Evolutionary conservation across 2,329 filamentous ascomycete species (phyloP).

Genomic region (Stachybotrys echinatus): DNA sequence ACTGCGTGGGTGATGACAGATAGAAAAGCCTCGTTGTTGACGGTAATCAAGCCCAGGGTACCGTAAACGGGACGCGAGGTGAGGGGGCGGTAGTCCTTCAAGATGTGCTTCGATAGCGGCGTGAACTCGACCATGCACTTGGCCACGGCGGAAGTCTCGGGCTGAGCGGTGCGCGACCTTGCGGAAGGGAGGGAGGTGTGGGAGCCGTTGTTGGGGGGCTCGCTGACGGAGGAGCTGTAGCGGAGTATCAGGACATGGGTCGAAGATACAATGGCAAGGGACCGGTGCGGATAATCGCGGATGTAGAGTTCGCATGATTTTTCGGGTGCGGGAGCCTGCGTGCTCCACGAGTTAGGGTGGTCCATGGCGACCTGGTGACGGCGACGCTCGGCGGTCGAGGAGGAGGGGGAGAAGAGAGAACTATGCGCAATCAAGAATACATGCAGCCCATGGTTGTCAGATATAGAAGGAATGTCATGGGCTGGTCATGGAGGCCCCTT

Average conservation of each 20-base stretch:
- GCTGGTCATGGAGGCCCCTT: too few species aligned
- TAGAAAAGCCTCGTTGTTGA: conserved; percentile 81
- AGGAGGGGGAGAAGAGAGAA: background rate
- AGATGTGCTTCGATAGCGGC: conserved; percentile 55
- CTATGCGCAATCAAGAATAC: conserved; percentile 6
- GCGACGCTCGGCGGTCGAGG: conserved; percentile 5
- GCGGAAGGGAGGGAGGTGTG: conserved; percentile 46
- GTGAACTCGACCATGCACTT: conserved; percentile 88
- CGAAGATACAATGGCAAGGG: conserved; percentile 78
- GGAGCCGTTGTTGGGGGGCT: conserved; percentile 53
- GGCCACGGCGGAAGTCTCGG: conserved; percentile 40
- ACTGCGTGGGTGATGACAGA: conserved; percentile 79
- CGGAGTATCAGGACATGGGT: conserved; percentile 81
- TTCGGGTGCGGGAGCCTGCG: conserved; percentile 44
- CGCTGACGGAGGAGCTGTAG: conserved; percentile 63
- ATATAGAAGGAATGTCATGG: too few species aligned
- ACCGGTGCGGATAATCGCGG: conserved; percentile 80
- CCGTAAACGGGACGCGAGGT: conserved; percentile 73
- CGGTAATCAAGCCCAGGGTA: conserved; percentile 80
- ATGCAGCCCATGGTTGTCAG: conserved; percentile 13
- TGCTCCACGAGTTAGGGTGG: conserved; percentile 37
- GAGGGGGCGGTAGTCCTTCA: conserved; percentile 72
- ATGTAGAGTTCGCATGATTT: conserved; percentile 74
- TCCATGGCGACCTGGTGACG: conserved; percentile 37
- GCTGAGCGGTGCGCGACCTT: conserved; percentile 34